Base-by-base conservation (phyloP, 2,329 filamentous ascomycete genomes). In the Diaporthe velutina region DNA sequence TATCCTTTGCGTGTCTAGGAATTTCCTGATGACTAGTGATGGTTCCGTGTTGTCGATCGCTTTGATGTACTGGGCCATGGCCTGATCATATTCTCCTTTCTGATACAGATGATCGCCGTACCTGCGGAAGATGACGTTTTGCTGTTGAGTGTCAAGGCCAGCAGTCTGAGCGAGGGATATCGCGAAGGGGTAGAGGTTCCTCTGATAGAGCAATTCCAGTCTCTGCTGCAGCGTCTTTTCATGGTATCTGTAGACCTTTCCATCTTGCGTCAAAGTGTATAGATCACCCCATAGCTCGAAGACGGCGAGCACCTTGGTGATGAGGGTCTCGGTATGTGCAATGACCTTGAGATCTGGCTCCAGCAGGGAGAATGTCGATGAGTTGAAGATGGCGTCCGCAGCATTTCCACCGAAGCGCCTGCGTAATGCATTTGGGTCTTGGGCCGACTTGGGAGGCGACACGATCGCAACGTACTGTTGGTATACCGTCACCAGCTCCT, bases 21-120 rank as follows among this genome's bases (percentile, higher is more conserved):
- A 99, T 91, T 98, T 98, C 79, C 96, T 91, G 80, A 98, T 98
- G 61, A 98, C 95, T 81, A 98, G 96, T 2, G 96, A 98, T 9
- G 96, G 96, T 80, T 98, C 96, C 0, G 96, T 98, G 75, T 95
- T 97, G 81, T 98, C 96, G 75, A 99, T 98, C 0, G 97, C 96
- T 79, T 95, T 94, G 76, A 99, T 92, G 81, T 99, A 99, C 83
- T 98, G 97, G 79, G 97, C 93, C 97, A 99, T 99, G n/a, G 97
- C 96, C 9, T 94, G 97, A 81, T 99, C 97, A 80, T 96, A 99
- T 81, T 98, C 96, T 6, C 94, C 95, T 80, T 98, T 98, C 78
- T 97, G 95, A 80, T 99, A 98, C 4, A 98, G 85, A 80, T 96
- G 94, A 82, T 99, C 97, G 17, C 96, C 97, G 83, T 98, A 98